Evolutionary conservation across 2,329 filamentous ascomycete species (phyloP).

Genomic region (Pseudocercospora vitis): DNA sequence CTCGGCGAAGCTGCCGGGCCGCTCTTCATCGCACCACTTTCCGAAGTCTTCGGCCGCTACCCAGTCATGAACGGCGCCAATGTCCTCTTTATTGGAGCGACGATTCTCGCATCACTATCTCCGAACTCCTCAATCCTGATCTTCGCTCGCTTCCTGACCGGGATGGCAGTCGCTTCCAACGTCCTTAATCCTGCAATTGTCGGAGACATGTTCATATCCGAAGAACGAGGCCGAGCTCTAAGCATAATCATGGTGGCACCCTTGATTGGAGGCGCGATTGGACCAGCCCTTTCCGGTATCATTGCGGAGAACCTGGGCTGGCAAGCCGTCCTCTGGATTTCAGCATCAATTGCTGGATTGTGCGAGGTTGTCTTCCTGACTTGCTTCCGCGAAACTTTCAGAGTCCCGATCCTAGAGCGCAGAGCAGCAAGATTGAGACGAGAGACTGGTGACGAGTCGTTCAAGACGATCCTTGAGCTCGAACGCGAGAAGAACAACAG

Average conservation of each 20-base stretch:
- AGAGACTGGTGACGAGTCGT: constrained; percentile 22
- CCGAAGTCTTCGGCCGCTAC: constrained; percentile 46
- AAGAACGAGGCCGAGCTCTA: constrained; percentile 60
- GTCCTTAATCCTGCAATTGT: constrained; percentile 64
- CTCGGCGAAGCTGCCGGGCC: constrained; percentile 51
- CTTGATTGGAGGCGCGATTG: constrained; percentile 58
- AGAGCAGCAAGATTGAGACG: constrained; percentile 38
- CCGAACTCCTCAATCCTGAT: constrained; percentile 44
- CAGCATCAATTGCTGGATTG: constrained; percentile 48
- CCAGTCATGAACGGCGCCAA: constrained; percentile 44
- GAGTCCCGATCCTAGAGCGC: constrained; percentile 54
- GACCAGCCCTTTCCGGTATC: constrained; percentile 56
- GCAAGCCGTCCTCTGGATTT: constrained; percentile 55
- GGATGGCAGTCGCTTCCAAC: constrained; percentile 48
- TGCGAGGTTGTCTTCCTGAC: constrained; percentile 54
- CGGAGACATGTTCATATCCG: constrained; percentile 61
- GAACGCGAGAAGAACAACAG: constrained; percentile 9
- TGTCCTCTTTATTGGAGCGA: constrained; percentile 47
- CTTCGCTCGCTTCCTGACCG: constrained; percentile 46
- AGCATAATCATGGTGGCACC: constrained; percentile 59
- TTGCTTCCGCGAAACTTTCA: constrained; percentile 62
- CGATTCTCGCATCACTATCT: constrained; percentile 42
- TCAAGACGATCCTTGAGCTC: constrained; percentile 25
- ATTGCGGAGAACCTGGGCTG: constrained; percentile 58
- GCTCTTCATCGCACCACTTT: constrained; percentile 48